Percentiles rank a stretch among this genome's conserved stretches.
Conservation (phyloP, 192 early-diverging fungal genomes). For the Gigaspora rosea region DNA sequence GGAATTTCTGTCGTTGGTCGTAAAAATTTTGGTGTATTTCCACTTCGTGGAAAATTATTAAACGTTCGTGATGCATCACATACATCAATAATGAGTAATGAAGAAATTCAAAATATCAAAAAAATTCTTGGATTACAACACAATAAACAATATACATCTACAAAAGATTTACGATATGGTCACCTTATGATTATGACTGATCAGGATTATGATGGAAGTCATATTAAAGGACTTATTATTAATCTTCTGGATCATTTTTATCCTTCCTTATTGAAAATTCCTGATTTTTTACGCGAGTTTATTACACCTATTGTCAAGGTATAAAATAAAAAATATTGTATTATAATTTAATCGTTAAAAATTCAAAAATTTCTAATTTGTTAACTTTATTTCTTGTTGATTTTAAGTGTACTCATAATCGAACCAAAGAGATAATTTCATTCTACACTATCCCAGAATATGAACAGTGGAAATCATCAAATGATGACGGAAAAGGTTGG, state of each 20-base stretch:
- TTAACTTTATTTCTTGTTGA: not conserved
- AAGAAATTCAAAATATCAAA: slow-evolving; percentile 88
- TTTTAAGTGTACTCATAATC: not conserved
- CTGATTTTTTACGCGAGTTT: slow-evolving; percentile 92
- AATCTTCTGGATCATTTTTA: slow-evolving; percentile 96
- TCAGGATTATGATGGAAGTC: slow-evolving; percentile 94
- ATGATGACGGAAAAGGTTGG: slow-evolving; percentile 78
- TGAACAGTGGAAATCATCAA: slow-evolving; percentile 72
- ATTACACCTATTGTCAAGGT: slow-evolving; percentile 97
- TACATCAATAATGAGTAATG: slow-evolving; percentile 72
- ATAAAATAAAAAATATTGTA: not conserved
- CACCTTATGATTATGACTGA: slow-evolving; percentile 99
- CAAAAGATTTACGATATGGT: slow-evolving; percentile 85
- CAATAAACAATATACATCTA: slow-evolving; percentile 71
- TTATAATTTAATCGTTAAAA: not conserved
- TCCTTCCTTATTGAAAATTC: slow-evolving; percentile 85
- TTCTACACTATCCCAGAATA: slow-evolving; percentile 97
- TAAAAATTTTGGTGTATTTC: slow-evolving; percentile 92
- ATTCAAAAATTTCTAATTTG: slow-evolving; percentile 19
- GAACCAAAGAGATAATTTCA: slow-evolving; percentile 47
- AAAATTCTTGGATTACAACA: slow-evolving; percentile 93
- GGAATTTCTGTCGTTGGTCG: slow-evolving; percentile 88
- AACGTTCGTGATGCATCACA: slow-evolving; percentile 90
- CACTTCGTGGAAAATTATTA: slow-evolving; percentile 93
- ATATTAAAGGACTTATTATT: slow-evolving; percentile 96